Conservation (phyloP, 768 basidiomycete species). For the Pisolithus marmoratus region DNA sequence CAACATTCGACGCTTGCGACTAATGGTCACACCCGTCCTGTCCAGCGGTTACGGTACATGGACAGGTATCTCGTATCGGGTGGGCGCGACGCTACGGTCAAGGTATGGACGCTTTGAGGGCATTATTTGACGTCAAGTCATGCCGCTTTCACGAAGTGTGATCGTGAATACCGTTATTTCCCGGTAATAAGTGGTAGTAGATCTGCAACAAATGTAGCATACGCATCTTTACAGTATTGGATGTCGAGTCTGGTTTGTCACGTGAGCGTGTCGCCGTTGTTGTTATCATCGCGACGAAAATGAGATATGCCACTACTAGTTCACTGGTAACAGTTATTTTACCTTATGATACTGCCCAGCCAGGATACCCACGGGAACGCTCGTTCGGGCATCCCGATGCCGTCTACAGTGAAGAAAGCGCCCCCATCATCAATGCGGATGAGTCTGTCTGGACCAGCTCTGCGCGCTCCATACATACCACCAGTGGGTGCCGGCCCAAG, state of each 20-base stretch:
- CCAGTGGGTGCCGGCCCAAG: conserved; percentile 26
- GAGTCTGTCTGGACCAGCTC: conserved; percentile 74
- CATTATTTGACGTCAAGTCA: neutral
- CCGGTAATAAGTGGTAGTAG: neutral
- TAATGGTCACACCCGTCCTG: conserved; percentile 92
- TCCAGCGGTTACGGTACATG: conserved; percentile 88
- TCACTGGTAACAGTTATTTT: no score
- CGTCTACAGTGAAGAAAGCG: conserved; percentile 70
- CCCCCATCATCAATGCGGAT: conserved; percentile 44
- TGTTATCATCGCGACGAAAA: no score
- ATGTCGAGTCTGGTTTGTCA: neutral
- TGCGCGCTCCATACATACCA: conserved; percentile 48
- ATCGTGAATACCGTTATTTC: conserved; percentile 12
- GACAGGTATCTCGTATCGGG: conserved; percentile 92
- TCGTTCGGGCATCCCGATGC: conserved; percentile 68
- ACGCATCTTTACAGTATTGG: conserved; percentile 7
- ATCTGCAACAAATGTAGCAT: conserved; percentile 24
- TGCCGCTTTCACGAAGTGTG: neutral
- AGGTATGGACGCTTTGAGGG: conserved; percentile 86
- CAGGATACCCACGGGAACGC: conserved; percentile 43
- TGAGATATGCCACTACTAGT: no score
- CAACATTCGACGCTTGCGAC: conserved; percentile 79
- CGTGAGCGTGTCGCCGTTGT: neutral
- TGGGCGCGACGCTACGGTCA: conserved; percentile 78
- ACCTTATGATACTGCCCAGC: conserved; percentile 47